Percentiles rank a stretch among this genome's conserved stretches.
phyloP scores from a whole-genome alignment of 129 eudicot species.

The Centrapalus pauciflorus region DNA sequence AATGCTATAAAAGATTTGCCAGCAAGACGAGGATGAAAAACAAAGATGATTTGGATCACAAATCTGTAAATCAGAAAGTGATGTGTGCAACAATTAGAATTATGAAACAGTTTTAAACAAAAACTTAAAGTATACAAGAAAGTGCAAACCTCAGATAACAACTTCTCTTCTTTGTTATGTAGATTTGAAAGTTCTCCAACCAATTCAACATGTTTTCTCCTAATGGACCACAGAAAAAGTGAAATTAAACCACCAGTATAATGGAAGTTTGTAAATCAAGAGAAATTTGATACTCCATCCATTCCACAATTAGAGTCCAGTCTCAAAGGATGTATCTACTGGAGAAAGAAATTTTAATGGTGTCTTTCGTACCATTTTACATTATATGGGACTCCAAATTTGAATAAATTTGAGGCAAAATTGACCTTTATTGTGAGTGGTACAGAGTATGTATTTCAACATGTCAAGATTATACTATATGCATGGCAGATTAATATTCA shows the following conservation, averaged over 20 bases:
- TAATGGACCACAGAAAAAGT: slow-evolving; percentile 25
- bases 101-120: neutral
- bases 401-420: neutral
- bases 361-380: neutral
- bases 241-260: neutral
- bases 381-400: neutral
- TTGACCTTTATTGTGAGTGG: neutral
- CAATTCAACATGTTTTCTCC: slow-evolving; percentile 98
- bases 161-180: slow-evolving; percentile 82
- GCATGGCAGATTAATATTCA: neutral
- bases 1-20: neutral
- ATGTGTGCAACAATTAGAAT: neutral
- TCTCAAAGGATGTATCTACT: neutral
- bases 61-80: neutral
- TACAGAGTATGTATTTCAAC: neutral
- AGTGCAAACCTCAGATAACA: slow-evolving; percentile 79
- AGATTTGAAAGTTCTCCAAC: slow-evolving; percentile 89
- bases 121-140: neutral
- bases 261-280: neutral
- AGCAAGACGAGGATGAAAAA: no score
- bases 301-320: neutral
- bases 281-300: neutral
- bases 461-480: neutral
- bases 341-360: neutral
- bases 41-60: neutral